phyloP scores from a whole-genome alignment of 768 basidiomycete species.

The Chalciporus chontae region DNA sequence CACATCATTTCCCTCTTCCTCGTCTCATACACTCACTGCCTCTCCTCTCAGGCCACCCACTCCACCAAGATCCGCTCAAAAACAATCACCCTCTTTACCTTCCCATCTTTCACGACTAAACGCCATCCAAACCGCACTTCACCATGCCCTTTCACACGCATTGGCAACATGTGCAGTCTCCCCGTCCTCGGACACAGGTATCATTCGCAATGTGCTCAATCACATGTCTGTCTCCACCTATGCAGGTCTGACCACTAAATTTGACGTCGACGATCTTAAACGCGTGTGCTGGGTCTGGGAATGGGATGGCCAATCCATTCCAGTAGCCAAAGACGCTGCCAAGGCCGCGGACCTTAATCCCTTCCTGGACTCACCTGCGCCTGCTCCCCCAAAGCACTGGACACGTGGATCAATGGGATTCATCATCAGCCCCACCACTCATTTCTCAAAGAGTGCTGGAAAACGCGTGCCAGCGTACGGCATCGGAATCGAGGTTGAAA shows the following conservation, averaged over 20 bases:
- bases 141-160: slow-evolving; percentile 82
- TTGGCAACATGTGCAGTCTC: slow-evolving; percentile 80
- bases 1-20: slow-evolving; percentile 16
- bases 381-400: slow-evolving; percentile 59
- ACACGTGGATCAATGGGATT: slow-evolving; percentile 78
- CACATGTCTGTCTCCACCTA: slow-evolving; percentile 70
- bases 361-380: slow-evolving; percentile 49
- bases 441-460: slow-evolving; percentile 61
- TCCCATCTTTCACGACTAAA: slow-evolving; percentile 57
- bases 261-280: slow-evolving; percentile 65
- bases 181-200: slow-evolving; percentile 71
- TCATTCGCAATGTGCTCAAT: slow-evolving; percentile 75
- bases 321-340: slow-evolving; percentile 14
- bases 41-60: slow-evolving; percentile 48
- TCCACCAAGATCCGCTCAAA: slow-evolving; percentile 50
- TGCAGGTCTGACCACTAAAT: slow-evolving; percentile 58
- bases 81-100: slow-evolving; percentile 41
- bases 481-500: slow-evolving; percentile 83
- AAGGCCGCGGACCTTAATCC: slow-evolving; percentile 57
- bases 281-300: slow-evolving; percentile 89
- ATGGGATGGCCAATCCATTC: slow-evolving; percentile 60
- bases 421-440: slow-evolving; percentile 66
- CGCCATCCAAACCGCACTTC: slow-evolving; percentile 63
- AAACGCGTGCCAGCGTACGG: slow-evolving; percentile 79
- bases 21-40: slow-evolving; percentile 1